Evolutionary conservation across 1,284 basidiomycete species (phyloP), one percentile per base, ranked within the genome.

Genomic region (Malassezia japonica): DNA sequence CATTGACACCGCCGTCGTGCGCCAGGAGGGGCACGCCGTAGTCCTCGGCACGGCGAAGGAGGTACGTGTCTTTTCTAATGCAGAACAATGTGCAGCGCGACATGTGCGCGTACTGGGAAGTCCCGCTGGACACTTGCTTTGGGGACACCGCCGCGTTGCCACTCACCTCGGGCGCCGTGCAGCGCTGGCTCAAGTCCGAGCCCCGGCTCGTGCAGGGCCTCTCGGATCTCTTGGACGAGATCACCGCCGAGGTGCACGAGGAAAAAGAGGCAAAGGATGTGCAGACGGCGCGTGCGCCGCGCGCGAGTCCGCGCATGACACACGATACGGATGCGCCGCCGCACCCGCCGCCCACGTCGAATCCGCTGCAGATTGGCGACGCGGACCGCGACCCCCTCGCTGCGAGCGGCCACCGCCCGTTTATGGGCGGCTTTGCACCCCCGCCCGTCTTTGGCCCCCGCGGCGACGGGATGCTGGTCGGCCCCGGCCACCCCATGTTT

Each of bases 381-480:
- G 29, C 27, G 6, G 50, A 53, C 28, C 50, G 45, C 34, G 50
- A 53, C 21, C 50, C 50, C 13, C 24, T 47, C 7, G 50, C 39
- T 8, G 45, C 50, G 36, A 48, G 39, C 13, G 40, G 46, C 10
- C 23, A 13, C 3, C 28, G 33, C 5, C n/a, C 12, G 23, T 40
- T 40, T 12, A 21, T 23, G 13, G 18, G 38, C 16, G 28, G 28
- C 16, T 13, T 8, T 6, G 6, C 16, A 13, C 7, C 23, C 8
- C 15, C 13, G 38, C 24, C 27, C 13, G 23, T 21, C 8, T 27
- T 46, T 20, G 21, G 24, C 13, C 10, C 32, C 4, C 20, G 8
- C 1, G 39, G 34, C 31, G 50, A 54, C 37, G 51, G 51, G 29
- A 54, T 54, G 51, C 8, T 43, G 2, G 27, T 54, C 18, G 51